Base-by-base conservation (phyloP, 2,329 filamentous ascomycete species). In the Aspergillus versicolor region DNA sequence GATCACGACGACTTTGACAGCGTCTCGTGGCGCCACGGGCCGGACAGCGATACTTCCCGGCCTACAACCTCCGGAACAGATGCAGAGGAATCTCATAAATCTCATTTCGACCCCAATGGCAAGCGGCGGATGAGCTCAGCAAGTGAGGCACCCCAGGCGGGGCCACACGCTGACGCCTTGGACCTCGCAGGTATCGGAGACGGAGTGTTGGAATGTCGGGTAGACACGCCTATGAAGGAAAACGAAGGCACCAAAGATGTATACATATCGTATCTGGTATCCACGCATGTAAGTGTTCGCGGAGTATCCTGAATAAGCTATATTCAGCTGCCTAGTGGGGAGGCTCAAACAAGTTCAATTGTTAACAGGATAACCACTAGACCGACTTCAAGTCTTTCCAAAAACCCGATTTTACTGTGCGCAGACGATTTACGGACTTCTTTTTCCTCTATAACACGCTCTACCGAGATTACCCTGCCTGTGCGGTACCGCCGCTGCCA, bases 351-450 rank as follows among this genome's bases (percentile, higher is more conserved):
- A n/a, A 27, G 47, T 42, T 46, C 22, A 38, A 21, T 32, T 49
- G 49, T 51, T 65, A 51, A 63, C 65, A 54, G 43, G 59, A 46
- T 54, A 17, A 54, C 11, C n/a, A 46, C 15, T 62, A 96, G 92
- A 96, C 92, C 63, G 92, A 95, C 67, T 97, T 97, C 76, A 88
- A 92, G 65, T 90, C 92, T 63, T 99, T 97, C 75, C 89, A 94
- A 73, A 91, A 88, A 72, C 81, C 89, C 37, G 86, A 87, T 19
- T 92, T 91, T 61, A 82, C 83, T 24, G 89, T 96, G 61, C 90
- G 94, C 61, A 87, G 94, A 65, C 91, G 94, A 69, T 99, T 97
- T 77, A 97, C 93, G 66, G 94, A 99, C 78, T 99, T 99, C 72
- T 88, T 95, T 65, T 99, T 96, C 73, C 86, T 99, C 61, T 97